These are phyloP conservation scores for Sordariomycetes sp. DNA, from an alignment of 2,329 filamentous ascomycete genomes.

Conservation along the genomic window DNA sequence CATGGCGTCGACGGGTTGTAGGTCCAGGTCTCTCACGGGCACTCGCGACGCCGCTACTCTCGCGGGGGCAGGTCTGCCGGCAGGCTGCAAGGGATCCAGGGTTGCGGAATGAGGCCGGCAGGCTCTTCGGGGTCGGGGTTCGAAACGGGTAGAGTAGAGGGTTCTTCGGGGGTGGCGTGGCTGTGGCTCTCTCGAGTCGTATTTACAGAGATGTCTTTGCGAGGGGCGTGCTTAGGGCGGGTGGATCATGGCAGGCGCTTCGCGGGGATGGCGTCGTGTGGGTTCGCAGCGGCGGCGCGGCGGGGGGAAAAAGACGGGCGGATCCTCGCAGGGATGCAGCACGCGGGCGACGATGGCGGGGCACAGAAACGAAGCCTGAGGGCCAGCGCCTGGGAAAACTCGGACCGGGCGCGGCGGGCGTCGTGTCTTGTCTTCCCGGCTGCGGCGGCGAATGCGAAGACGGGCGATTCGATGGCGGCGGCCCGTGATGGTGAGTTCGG, in stretches of 20 bases:
- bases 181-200: too few species aligned
- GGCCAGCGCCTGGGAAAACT: too few species aligned
- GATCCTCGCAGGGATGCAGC: background rate
- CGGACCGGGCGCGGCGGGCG: too few species aligned
- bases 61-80: background rate
- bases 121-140: background rate
- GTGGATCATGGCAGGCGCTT: background rate
- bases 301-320: background rate
- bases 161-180: too few species aligned
- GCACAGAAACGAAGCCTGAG: background rate
- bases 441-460: too few species aligned
- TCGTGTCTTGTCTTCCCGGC: too few species aligned
- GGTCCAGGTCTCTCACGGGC: background rate
- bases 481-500: background rate
- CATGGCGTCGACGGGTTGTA: slow-evolving; percentile 25
- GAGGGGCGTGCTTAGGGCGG: background rate
- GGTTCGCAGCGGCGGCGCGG: background rate
- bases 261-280: background rate
- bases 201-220: background rate
- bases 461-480: too few species aligned
- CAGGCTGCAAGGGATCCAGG: background rate
- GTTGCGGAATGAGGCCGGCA: background rate
- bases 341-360: background rate
- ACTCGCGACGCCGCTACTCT: background rate
- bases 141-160: background rate